phyloP scores from a whole-genome alignment of 2,329 filamentous ascomycete genomes.

The Hirsutella thompsonii region DNA sequence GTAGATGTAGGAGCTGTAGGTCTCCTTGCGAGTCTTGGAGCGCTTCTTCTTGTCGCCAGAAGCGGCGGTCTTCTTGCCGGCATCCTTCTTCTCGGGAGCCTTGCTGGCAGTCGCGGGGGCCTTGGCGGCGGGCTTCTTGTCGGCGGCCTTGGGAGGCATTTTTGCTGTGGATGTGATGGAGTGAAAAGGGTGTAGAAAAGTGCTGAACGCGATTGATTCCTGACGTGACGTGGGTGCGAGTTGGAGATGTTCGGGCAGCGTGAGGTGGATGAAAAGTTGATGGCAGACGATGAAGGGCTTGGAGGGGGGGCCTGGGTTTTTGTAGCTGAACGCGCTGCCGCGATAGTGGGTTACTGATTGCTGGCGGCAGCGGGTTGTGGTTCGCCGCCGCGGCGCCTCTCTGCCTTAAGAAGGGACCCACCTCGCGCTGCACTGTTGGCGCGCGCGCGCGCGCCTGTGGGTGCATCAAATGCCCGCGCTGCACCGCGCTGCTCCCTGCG shows the following conservation, averaged over 20 bases:
- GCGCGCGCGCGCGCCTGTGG: not conserved
- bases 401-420: not conserved
- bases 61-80: slow-evolving; percentile 97
- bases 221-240: slow-evolving; percentile 7
- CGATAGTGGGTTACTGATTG: slow-evolving; percentile 46
- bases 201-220: slow-evolving; percentile 5
- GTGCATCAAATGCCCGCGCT: not conserved
- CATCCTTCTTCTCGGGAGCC: slow-evolving; percentile 93
- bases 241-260: slow-evolving; percentile 15
- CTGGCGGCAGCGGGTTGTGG: slow-evolving; percentile 7
- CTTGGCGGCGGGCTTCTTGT: slow-evolving; percentile 99
- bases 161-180: slow-evolving; percentile 28
- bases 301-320: slow-evolving; percentile 41
- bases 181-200: slow-evolving; percentile 5
- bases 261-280: slow-evolving; percentile 27
- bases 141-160: slow-evolving; percentile 97
- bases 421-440: not conserved
- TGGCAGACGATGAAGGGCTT: slow-evolving; percentile 30
- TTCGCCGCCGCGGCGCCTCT: slow-evolving; percentile 4
- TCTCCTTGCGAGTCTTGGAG: slow-evolving; percentile 99
- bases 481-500: no score
- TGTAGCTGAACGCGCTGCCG: slow-evolving; percentile 45
- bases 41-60: slow-evolving; percentile 99
- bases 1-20: slow-evolving; percentile 99
- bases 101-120: slow-evolving; percentile 64